These are phyloP conservation scores for Omphalotus guepiniiformis DNA, from an alignment of 768 basidiomycete genomes.

Conservation along the genomic window DNA sequence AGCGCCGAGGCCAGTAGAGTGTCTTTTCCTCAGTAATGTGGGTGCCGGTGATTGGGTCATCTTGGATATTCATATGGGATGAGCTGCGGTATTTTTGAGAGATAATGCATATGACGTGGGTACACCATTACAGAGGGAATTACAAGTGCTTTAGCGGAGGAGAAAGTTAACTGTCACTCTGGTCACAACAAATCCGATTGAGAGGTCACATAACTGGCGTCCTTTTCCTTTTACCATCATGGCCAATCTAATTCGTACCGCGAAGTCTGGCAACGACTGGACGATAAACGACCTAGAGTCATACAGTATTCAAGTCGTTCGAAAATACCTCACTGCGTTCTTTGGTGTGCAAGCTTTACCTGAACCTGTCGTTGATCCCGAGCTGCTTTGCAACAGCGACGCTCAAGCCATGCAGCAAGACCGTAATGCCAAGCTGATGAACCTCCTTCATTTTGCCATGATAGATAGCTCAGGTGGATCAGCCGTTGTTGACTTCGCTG, in stretches of 20 bases:
- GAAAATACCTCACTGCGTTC: constrained; percentile 20
- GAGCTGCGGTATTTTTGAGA: too few relatives aligned
- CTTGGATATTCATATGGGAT: too few relatives aligned
- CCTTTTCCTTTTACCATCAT: too few relatives aligned
- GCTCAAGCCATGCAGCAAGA: constrained; percentile 4
- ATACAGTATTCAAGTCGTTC: constrained; percentile 19
- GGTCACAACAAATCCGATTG: too few relatives aligned
- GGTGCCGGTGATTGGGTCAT: too few relatives aligned
- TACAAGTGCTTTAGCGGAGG: too few relatives aligned
- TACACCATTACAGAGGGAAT: too few relatives aligned
- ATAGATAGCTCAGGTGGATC: constrained; percentile 18
- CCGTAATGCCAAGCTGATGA: constrained; percentile 9
- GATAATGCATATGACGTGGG: too few relatives aligned
- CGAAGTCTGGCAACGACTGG: constrained; percentile 3
- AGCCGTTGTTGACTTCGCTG: constrained; percentile 31
- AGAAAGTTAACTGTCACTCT: too few relatives aligned
- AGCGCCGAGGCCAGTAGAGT: too few relatives aligned
- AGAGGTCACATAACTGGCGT: too few relatives aligned
- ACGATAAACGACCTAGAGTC: constrained; percentile 20
- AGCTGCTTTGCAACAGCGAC: neutral
- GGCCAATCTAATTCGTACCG: neutral
- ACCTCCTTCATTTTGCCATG: constrained; percentile 20
- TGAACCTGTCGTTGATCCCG: constrained; percentile 12
- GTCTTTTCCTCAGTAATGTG: too few relatives aligned
- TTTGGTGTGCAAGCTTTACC: constrained; percentile 21